A percentile compares a stretch with the other conserved stretches of the same genome.
Evolutionary conservation across 164 flowering plant genomes (phyloP).

Genomic region (Vitis labrusca): DNA sequence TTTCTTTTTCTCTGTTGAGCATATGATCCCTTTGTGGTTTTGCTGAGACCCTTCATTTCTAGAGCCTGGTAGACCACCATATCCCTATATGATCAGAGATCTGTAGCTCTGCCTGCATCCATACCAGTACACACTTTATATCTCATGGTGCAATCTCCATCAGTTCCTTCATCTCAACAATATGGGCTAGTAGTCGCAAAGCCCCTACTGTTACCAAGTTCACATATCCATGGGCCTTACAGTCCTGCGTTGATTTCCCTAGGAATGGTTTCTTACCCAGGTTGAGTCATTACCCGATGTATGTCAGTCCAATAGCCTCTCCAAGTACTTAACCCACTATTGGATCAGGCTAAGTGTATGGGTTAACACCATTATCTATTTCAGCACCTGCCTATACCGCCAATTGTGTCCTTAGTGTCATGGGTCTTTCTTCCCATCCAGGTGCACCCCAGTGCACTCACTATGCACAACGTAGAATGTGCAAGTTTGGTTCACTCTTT

Average conservation of each 20-base stretch:
- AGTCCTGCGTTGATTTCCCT: constrained; percentile 63
- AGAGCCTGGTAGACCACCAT: no score
- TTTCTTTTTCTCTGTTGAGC: no score
- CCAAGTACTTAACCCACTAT: constrained; percentile 49
- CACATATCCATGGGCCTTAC: constrained; percentile 79
- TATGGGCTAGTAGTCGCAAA: constrained; percentile 66
- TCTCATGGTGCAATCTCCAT: constrained; percentile 57
- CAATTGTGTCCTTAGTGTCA: no score
- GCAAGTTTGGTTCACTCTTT: no score
- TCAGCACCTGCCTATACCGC: no score
- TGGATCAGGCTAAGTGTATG: constrained; percentile 56
- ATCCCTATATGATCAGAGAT: not conserved
- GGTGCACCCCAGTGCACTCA: no score
- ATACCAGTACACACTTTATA: constrained; percentile 40
- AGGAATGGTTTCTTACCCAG: constrained; percentile 65
- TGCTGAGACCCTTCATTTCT: no score
- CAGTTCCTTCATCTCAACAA: constrained; percentile 61
- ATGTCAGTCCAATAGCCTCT: constrained; percentile 54
- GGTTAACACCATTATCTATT: constrained; percentile 59
- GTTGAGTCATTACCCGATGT: constrained; percentile 74
- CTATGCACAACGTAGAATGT: no score
- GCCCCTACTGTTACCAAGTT: constrained; percentile 60
- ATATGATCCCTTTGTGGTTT: no score
- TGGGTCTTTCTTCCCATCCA: no score
- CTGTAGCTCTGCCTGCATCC: constrained; percentile 31